Base-by-base conservation (phyloP, 768 basidiomycete genomes). In the Phanerochaete sordida region DNA sequence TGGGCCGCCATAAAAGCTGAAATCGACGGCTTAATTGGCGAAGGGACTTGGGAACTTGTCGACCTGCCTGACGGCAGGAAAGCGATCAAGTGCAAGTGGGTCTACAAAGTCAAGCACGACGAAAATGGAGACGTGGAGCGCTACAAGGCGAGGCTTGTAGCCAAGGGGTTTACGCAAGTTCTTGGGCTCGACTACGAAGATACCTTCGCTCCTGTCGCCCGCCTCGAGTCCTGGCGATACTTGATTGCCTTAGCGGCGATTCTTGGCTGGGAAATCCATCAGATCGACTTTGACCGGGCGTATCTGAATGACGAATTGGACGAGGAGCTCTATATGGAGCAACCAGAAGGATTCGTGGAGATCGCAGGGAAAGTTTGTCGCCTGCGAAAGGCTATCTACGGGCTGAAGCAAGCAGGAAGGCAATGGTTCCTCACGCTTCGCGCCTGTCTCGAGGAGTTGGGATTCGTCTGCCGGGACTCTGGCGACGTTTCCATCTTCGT, bases 371-470 rank as follows among this genome's bases (percentile, higher is more conserved):
- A 56, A 23, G 56, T 30, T 7, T 45, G 19, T 9, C 43, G 23
- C n/a, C 47, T 43, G 12, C 62, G 12, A 45, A 77, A 79, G 61
- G 65, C 71, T 2, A 59, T 80, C 26, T 80, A 81, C 65, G 75
- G 79, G 9, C 70, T 81, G 3, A 75, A 76, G 60, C 78, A 79
- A 60, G 70, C 72, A 12, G 71, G 71, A 1, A 65, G 70, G 2
- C 50, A 64, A 39, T 81, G 77, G 79, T 64, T 76, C 56, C 64
- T 71, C 63, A 70, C 69, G 51, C 66, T 78, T 1, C 31, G 58
- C 11, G 61, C 62, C 4, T 60, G 71, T 6, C 33, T 39, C 30
- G 31, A 55, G 13, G 46, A 62, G 19, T 52, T 73, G 45, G 66
- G 70, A 15, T 70, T 69, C 58, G 46, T 45, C 12, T 64, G 60